These are phyloP conservation scores for Pseudogymnoascus sp. DNA, from an alignment of 2,329 filamentous ascomycete genomes.

Conservation along the genomic window DNA sequence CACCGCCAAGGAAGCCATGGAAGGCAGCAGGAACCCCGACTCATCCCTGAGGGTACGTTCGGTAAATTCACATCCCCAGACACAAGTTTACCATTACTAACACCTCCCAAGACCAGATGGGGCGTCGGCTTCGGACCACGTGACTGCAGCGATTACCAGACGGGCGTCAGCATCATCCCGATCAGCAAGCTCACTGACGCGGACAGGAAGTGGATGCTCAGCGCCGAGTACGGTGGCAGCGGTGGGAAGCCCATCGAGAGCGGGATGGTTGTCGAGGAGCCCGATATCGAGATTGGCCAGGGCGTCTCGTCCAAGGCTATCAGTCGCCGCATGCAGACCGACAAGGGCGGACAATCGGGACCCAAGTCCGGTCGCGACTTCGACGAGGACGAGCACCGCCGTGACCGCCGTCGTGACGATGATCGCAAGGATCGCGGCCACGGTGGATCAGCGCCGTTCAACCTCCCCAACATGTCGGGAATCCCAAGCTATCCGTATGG, in stretches of 20 bases:
- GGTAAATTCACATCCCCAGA: constrained; percentile 15
- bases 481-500: constrained; percentile 19
- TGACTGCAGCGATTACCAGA: constrained; percentile 94
- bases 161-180: constrained; percentile 86
- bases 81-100: constrained; percentile 3
- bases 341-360: constrained; percentile 58
- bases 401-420: constrained; percentile 19
- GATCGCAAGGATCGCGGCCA: constrained; percentile 19
- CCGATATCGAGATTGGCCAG: constrained; percentile 96
- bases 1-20: constrained; percentile 79
- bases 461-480: constrained; percentile 22
- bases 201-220: constrained; percentile 95
- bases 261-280: constrained; percentile 89
- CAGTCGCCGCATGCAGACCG: constrained; percentile 62
- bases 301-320: constrained; percentile 92
- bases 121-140: constrained; percentile 94
- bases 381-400: constrained; percentile 28
- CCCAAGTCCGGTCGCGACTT: constrained; percentile 47
- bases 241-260: constrained; percentile 74
- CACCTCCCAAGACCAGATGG: constrained; percentile 69
- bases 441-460: constrained; percentile 18
- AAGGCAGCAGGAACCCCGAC: constrained; percentile 66
- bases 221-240: constrained; percentile 86
- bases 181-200: constrained; percentile 90
- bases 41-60: constrained; percentile 36